phyloP scores from a whole-genome alignment of 805 yeast genomes.

The Clavispora vitiphila region DNA sequence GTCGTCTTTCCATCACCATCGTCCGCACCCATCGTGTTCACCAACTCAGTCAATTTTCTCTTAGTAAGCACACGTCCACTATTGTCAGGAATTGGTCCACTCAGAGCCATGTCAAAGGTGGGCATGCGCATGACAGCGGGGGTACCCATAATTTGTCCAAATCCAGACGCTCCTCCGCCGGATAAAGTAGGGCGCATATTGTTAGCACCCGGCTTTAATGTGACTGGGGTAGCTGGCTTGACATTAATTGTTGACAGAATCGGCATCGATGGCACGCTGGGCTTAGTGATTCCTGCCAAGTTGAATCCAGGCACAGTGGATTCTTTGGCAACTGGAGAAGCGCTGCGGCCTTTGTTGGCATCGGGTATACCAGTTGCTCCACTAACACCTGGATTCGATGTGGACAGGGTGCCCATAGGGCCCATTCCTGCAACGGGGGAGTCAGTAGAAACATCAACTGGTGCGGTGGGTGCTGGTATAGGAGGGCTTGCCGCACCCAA shows the following conservation, averaged over 20 bases:
- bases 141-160: conserved; percentile 57
- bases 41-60: conserved; percentile 83
- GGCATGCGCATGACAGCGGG: conserved; percentile 77
- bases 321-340: conserved; percentile 7
- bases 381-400: conserved; percentile 4
- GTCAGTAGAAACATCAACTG: conserved; percentile 4
- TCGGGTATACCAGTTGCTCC: conserved; percentile 5
- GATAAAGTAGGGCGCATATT: conserved; percentile 67
- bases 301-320: conserved; percentile 20
- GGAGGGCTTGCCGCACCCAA: background rate
- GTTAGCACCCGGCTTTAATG: conserved; percentile 50
- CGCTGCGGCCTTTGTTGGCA: conserved; percentile 2
- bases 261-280: conserved; percentile 61
- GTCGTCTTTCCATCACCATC: conserved; percentile 88
- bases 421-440: conserved; percentile 2
- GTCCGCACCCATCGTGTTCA: conserved; percentile 73
- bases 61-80: conserved; percentile 83
- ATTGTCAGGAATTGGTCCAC: conserved; percentile 40
- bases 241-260: conserved; percentile 68
- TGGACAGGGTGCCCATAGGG: conserved; percentile 1
- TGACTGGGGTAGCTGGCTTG: conserved; percentile 59
- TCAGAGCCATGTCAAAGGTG: conserved; percentile 59
- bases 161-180: conserved; percentile 77
- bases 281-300: conserved; percentile 40
- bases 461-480: conserved; percentile 2